Percentiles rank a stretch among this genome's conserved stretches.
These are phyloP conservation scores for Kuraishia molischiana DNA, from an alignment of 805 yeast genomes.

Conservation along the genomic window DNA sequence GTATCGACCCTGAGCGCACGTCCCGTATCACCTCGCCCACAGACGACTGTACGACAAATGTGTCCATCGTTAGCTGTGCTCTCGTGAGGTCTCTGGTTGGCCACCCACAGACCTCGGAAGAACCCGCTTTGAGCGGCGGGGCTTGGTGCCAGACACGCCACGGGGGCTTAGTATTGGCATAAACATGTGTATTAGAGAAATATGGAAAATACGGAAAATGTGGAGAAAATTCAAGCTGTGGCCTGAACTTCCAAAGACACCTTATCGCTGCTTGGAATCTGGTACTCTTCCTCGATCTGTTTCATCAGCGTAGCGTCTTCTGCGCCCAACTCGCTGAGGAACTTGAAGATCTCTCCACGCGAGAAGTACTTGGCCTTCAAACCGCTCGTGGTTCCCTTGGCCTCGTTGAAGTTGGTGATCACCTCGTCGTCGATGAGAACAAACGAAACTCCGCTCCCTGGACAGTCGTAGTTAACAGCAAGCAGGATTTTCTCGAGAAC, in stretches of 20 bases:
- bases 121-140: too few relatives aligned
- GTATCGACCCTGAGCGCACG: background rate
- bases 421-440: conserved; percentile 38
- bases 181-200: too few relatives aligned
- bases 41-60: background rate
- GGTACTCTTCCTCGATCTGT: conserved; percentile 21
- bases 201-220: too few relatives aligned
- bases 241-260: too few relatives aligned
- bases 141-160: too few relatives aligned
- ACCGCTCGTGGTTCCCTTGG: conserved; percentile 9
- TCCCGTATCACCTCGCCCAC: background rate
- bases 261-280: conserved; percentile 8
- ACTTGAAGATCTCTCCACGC: conserved; percentile 29
- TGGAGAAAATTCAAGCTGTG: too few relatives aligned
- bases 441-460: conserved; percentile 42
- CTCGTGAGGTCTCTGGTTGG: too few relatives aligned
- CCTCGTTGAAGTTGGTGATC: conserved; percentile 26
- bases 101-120: too few relatives aligned
- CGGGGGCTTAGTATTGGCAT: too few relatives aligned
- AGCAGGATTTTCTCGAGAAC: conserved; percentile 42
- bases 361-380: conserved; percentile 34
- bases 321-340: conserved; percentile 26
- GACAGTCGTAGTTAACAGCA: conserved; percentile 48
- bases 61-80: background rate
- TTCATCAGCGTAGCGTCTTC: conserved; percentile 31